These are phyloP conservation scores for Marasmius sp. DNA, from an alignment of 1,284 basidiomycete genomes.

Conservation along the genomic window DNA sequence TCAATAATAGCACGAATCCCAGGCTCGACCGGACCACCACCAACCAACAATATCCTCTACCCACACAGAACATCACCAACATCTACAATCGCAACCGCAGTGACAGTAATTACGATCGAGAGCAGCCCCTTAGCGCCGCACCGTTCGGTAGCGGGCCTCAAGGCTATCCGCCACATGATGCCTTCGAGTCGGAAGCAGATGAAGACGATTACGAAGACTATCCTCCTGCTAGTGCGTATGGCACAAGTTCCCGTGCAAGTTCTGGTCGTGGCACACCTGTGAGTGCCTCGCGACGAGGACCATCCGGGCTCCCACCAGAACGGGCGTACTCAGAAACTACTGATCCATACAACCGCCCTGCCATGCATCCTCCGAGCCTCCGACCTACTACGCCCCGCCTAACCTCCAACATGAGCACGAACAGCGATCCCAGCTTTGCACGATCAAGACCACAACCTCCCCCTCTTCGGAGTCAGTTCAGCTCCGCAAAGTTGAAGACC, in stretches of 20 bases:
- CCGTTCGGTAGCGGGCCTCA: slow-evolving; percentile 46
- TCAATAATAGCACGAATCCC: slow-evolving; percentile 46
- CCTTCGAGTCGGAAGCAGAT: slow-evolving; percentile 65
- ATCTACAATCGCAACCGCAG: slow-evolving; percentile 22
- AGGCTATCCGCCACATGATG: slow-evolving; percentile 63
- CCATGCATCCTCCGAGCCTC: slow-evolving; percentile 58
- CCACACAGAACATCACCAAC: not conserved
- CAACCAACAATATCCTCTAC: slow-evolving; percentile 21
- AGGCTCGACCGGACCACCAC: slow-evolving; percentile 6
- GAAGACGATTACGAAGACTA: slow-evolving; percentile 79
- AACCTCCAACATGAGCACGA: slow-evolving; percentile 43
- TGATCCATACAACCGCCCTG: not conserved
- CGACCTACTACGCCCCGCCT: slow-evolving; percentile 49
- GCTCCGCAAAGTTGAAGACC: slow-evolving; percentile 59
- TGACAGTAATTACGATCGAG: slow-evolving; percentile 38
- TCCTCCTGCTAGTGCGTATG: slow-evolving; percentile 45
- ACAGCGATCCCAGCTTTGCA: slow-evolving; percentile 54
- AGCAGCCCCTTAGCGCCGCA: slow-evolving; percentile 33
- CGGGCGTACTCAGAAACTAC: slow-evolving; percentile 53
- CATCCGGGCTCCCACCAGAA: slow-evolving; percentile 59
- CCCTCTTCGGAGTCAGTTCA: slow-evolving; percentile 67
- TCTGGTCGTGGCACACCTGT: slow-evolving; percentile 74
- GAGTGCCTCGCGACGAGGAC: slow-evolving; percentile 46
- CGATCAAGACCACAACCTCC: slow-evolving; percentile 41
- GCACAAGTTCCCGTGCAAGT: slow-evolving; percentile 53